Base-by-base conservation (phyloP, 495 filamentous ascomycete genomes). In the Neurospora hispaniola region DNA sequence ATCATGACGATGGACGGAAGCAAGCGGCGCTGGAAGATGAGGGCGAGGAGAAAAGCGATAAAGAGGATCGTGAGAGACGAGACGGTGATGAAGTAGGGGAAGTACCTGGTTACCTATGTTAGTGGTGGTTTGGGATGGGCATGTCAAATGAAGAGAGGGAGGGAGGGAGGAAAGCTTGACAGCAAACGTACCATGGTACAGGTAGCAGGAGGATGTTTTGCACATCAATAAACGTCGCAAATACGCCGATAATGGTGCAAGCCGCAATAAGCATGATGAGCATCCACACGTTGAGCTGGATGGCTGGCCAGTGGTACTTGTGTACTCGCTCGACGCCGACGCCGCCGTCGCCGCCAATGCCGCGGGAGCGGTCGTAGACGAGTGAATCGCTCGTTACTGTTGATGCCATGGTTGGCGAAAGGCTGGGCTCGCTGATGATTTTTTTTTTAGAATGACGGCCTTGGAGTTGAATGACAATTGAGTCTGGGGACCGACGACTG, bases 211-310 rank as follows among this genome's bases (percentile, higher is more conserved):
- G 83, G 69, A 89, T 87, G 66, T 89, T 80, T 80, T 98, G 96
- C 23, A 96, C 89, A 20, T 86, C 79, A 79, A 97, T 91, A 76
- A 99, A 97, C 75, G 89, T 90, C 8, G 91, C 86, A 78, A 94
- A 94, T n/a, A 97, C 88, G 12, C 95, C 96, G 35, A 98, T 87
- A 69, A 94, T 92, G 72, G 90, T 90, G 73, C 90, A 88, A 1
- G 90, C 90, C 7, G 91, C 89, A 1, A 91, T 88, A 1, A 98
- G 85, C 84, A 98, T 94, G 76, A 96, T 86, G 75, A 98, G 86
- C 75, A 96, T 90, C 92, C 96, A 97, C 75, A 98, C 83, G 80
- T 97, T 97, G 71, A 99, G 88, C 80, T 96, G 93, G 72, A 92
- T 83, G 77, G 96, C 93, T 3, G 96, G 96, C 96, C 96, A 99